phyloP scores from a whole-genome alignment of 2,329 filamentous ascomycete species.

The Fusarium metavorans region DNA sequence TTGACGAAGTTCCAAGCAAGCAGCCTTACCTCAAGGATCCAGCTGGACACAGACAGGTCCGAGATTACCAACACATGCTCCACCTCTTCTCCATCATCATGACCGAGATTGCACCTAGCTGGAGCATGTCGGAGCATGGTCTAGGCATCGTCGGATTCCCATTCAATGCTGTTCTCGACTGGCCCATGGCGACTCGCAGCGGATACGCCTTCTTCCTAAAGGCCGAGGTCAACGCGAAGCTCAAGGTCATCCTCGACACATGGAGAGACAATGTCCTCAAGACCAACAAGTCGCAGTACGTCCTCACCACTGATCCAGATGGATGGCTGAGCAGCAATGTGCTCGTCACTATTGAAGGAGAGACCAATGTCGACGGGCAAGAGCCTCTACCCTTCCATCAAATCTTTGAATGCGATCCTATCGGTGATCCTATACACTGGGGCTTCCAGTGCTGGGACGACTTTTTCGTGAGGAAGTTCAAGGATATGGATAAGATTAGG shows the following conservation, averaged over 20 bases:
- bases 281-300: background rate
- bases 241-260: background rate
- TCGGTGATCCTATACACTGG: background rate
- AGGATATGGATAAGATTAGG: background rate
- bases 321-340: conserved; percentile 10
- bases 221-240: background rate
- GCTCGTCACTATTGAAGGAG: background rate
- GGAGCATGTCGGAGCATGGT: conserved; percentile 12
- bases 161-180: conserved; percentile 14
- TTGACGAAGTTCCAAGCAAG: conserved; percentile 38
- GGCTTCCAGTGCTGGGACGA: conserved; percentile 18
- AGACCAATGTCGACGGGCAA: conserved; percentile 6
- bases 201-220: conserved; percentile 27
- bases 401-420: conserved; percentile 13
- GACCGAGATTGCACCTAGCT: conserved; percentile 25
- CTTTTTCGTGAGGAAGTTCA: conserved; percentile 17
- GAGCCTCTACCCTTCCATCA: background rate
- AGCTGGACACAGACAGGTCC: conserved; percentile 22
- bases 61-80: conserved; percentile 38
- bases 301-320: background rate
- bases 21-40: conserved; percentile 31
- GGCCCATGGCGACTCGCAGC: conserved; percentile 23
- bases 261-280: conserved; percentile 15
- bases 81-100: conserved; percentile 33
- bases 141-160: conserved; percentile 12